These are phyloP conservation scores for Musa beccarii DNA, from an alignment of 176 grass and related monocot species.

Conservation along the genomic window DNA sequence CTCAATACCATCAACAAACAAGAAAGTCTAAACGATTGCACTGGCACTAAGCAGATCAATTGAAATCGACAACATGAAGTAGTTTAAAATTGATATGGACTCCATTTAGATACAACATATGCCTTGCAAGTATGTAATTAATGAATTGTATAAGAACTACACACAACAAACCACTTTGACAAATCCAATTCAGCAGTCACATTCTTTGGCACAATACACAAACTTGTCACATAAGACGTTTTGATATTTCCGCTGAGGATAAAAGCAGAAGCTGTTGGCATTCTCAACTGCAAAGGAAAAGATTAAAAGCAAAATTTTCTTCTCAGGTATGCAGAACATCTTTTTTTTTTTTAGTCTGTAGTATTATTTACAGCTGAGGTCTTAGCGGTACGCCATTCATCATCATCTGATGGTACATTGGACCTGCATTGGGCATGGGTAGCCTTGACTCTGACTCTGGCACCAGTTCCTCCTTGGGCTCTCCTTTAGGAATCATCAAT, in stretches of 20 bases:
- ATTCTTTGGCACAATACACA: neutral
- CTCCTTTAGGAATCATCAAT: slow-evolving; percentile 34
- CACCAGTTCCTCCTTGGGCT: slow-evolving; percentile 27
- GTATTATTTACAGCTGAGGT: slow-evolving; percentile 53
- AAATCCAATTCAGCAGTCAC: neutral
- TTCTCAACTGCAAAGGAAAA: neutral
- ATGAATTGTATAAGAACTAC: too few species aligned
- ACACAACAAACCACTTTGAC: too few species aligned
- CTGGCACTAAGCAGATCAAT: too few species aligned
- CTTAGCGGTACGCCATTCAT: slow-evolving; percentile 47
- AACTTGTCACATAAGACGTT: neutral
- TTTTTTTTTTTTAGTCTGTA: slow-evolving; percentile 27
- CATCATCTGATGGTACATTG: slow-evolving; percentile 34
- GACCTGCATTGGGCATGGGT: slow-evolving; percentile 15
- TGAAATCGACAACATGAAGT: too few species aligned
- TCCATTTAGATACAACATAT: too few species aligned
- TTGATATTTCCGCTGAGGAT: neutral
- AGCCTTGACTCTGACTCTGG: slow-evolving; percentile 18
- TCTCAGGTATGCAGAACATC: slow-evolving; percentile 23
- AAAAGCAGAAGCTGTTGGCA: neutral
- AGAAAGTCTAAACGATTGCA: too few species aligned
- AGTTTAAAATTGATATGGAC: too few species aligned
- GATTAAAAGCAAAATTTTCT: slow-evolving; percentile 5
- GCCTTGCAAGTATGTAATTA: too few species aligned
- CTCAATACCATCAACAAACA: too few species aligned